Base-by-base conservation (phyloP, 78 protist species). In the Tieghemostelium lacteum region DNA sequence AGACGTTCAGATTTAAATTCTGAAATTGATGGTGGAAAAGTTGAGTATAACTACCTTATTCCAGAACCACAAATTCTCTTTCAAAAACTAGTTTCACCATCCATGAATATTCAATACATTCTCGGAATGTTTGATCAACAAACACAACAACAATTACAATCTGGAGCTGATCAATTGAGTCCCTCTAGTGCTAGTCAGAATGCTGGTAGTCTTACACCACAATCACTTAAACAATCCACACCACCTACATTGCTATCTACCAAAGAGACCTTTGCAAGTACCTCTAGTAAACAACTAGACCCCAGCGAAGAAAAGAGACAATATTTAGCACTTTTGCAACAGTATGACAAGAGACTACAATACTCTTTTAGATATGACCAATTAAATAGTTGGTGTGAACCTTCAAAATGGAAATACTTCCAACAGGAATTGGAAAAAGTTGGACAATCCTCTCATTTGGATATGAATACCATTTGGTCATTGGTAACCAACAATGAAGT, bases 21-120 rank as follows among this genome's bases (percentile, higher is more conserved):
- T 22, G 91, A 83, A 31, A 73, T 78, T 0, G 91, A 83, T 45
- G 91, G 91, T 16, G 55, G 39, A 20, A 39, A 45, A 24, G 91
- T 83, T 3, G 78, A 83, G 16, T 17, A 26, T 2, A 40, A 26
- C 33, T 69, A 31, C 29, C 80, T 63, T 6, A 67, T 73, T 8
- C 91, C 91, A 26, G 91, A 66, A 36, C 12, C 69, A 6, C 78
- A 73, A 54, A 69, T 83, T 17, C 42, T 69, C 45, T 57, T 40
- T 50, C 29, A 12, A 1, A 83, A 83, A 31, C 36, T 83, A 5
- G 16, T 83, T 0, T 29, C 52, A 12, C 71, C 78, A 73, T 50
- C 66, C 29, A 83, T 83, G 91, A 83, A 83, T 17, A 37, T 83
- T 19, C 91, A 83, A 57, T 83, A 55, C 28, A 55, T 69, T n/a